These are phyloP conservation scores for Metrosideros polymorpha DNA, from an alignment of 441 rosid genomes.

Conservation along the genomic window DNA sequence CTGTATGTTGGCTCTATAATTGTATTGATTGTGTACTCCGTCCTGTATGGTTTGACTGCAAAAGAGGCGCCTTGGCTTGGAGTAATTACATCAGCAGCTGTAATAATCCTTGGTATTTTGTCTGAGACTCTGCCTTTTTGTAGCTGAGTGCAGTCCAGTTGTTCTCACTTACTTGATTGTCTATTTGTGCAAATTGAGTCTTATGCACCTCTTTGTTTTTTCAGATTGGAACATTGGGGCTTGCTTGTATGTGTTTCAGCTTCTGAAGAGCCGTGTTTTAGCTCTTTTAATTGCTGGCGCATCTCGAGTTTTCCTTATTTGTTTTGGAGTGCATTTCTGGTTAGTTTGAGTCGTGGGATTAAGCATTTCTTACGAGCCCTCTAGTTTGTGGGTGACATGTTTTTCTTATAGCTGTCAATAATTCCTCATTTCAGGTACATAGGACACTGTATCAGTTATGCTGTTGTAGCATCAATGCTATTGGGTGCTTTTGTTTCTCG, in stretches of 20 bases:
- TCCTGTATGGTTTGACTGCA: constrained; percentile 92
- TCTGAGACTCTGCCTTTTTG: background rate
- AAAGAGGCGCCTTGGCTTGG: constrained; percentile 98
- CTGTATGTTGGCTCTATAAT: constrained; percentile 84
- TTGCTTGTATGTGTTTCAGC: constrained; percentile 96
- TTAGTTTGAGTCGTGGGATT: constrained; percentile 31
- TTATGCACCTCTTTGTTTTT: constrained; percentile 11
- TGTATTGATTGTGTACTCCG: constrained; percentile 90
- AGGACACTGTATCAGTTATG: constrained; percentile 98
- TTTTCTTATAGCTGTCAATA: background rate
- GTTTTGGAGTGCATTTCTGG: constrained; percentile 99
- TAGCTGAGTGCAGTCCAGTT: constrained; percentile 1
- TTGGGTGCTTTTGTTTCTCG: constrained; percentile 98
- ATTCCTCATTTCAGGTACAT: constrained; percentile 65
- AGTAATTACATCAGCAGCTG: constrained; percentile 92
- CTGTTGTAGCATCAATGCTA: constrained; percentile 93
- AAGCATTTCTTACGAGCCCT: background rate
- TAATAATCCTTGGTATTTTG: constrained; percentile 82
- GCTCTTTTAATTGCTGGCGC: constrained; percentile 94
- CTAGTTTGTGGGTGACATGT: background rate
- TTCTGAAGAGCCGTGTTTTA: constrained; percentile 80
- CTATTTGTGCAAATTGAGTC: constrained; percentile 8
- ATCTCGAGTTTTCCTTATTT: constrained; percentile 92
- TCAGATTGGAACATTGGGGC: constrained; percentile 99
- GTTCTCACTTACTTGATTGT: constrained; percentile 4